Evolutionary conservation across 2,329 filamentous ascomycete species (phyloP).

Genomic region (Botrytis byssoidea): DNA sequence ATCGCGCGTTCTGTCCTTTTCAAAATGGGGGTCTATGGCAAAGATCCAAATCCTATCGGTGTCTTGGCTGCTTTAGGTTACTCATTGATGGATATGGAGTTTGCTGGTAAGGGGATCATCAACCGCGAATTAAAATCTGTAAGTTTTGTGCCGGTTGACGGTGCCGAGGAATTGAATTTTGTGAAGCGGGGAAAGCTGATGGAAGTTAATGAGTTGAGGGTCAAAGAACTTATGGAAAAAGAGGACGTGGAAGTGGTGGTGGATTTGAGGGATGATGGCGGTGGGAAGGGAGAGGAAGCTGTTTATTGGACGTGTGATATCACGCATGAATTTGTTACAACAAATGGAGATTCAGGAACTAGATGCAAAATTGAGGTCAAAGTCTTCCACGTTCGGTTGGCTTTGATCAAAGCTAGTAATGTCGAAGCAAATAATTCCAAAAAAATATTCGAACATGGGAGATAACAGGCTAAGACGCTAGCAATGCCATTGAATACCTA

Average conservation of each 20-base stretch:
- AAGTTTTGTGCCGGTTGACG: background rate
- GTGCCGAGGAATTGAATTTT: background rate
- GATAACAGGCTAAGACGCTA: background rate
- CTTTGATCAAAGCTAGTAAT: background rate
- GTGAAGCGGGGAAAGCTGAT: background rate
- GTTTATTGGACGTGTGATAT: slow-evolving; percentile 84
- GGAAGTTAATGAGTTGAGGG: background rate
- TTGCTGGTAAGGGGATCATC: background rate
- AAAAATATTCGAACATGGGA: background rate
- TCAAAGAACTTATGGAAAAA: background rate
- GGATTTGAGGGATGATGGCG: background rate
- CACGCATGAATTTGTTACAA: slow-evolving; percentile 70
- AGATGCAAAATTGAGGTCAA: background rate
- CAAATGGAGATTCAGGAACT: slow-evolving; percentile 63
- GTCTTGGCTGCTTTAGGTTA: background rate
- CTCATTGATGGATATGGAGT: background rate
- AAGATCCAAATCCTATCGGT: background rate
- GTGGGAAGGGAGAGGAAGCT: slow-evolving; percentile 45
- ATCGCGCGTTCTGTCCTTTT: background rate
- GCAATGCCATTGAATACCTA: background rate
- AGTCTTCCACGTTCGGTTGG: background rate
- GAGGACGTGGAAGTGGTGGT: background rate
- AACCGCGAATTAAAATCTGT: background rate
- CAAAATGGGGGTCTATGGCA: background rate
- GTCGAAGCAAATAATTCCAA: background rate